Evolutionary conservation across 2,329 filamentous ascomycete species (phyloP).

Genomic region (Aspergillus unguis): DNA sequence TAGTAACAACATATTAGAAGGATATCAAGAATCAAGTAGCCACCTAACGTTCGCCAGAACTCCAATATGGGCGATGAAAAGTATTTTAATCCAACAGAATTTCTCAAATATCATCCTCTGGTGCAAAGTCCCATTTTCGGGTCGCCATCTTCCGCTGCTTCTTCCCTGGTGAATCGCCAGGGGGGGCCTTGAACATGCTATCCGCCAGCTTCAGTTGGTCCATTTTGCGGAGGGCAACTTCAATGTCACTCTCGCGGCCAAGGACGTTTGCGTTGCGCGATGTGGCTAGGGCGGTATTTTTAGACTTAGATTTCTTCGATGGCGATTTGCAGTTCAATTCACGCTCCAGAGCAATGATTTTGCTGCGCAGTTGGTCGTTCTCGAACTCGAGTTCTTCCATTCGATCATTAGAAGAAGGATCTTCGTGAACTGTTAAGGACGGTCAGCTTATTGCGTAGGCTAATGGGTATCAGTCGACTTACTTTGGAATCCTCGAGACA

Average conservation of each 20-base stretch:
- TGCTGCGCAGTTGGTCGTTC: constrained; percentile 65
- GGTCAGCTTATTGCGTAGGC: neutral
- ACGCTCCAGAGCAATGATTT: constrained; percentile 62
- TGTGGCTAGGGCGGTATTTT: constrained; percentile 25
- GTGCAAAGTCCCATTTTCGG: constrained; percentile 47
- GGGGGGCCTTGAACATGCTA: constrained; percentile 28
- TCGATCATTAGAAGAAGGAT: constrained; percentile 55
- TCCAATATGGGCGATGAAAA: neutral
- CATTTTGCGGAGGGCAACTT: constrained; percentile 38
- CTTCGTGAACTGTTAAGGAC: constrained; percentile 40
- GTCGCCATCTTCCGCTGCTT: constrained; percentile 45
- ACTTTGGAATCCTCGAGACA: constrained; percentile 55
- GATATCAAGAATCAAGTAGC: neutral
- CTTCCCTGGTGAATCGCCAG: constrained; percentile 33
- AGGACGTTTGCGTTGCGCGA: constrained; percentile 29
- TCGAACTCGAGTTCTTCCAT: constrained; percentile 66
- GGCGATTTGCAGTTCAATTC: constrained; percentile 64
- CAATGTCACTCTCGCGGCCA: constrained; percentile 39
- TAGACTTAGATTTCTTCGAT: constrained; percentile 49
- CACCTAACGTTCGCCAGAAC: neutral
- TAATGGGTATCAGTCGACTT: constrained; percentile 20
- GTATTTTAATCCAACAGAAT: neutral
- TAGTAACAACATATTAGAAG: neutral
- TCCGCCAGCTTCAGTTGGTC: constrained; percentile 39
- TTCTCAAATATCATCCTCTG: constrained; percentile 33